Evolutionary conservation across 495 filamentous ascomycete species (phyloP), one percentile per base, ranked within the genome.

Genomic region (Aspergillus ellipticus): DNA sequence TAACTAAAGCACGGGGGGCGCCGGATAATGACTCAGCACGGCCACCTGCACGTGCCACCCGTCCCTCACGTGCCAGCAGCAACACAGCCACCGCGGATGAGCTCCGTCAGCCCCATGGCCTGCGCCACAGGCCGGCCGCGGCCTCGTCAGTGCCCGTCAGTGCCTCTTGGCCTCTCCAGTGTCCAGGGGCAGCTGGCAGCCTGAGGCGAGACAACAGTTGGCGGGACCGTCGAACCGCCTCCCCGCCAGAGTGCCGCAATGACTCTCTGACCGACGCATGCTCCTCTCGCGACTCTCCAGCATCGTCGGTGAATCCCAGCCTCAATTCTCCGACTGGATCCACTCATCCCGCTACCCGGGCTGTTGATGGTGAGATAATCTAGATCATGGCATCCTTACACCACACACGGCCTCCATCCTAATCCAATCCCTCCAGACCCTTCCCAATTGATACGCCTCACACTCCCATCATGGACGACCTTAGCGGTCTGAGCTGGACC

Each of bases 401-500:
- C 33, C 46, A 46, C 29, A 42, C 29, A 51, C 58, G 48, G 51
- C 55, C 55, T 59, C 58, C 56, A 57, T 60, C 58, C 63, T 61
- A 60, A 62, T 53, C 24, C 56, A 48, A 54, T 51, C 43, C 46
- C 43, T 59, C 60, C 60, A 66, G 59, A 67, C 62, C 51, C 43
- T 43, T 58, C 22, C 28, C 24, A 20, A n/a, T 37, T 43, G 39
- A 13, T 48, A 45, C 29, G 53, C 26, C 24, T 41, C 54, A 48
- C 39, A 57, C 42, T 51, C 56, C 56, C 56, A 65, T 58, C 42
- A 85, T 85, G 82, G 80, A 85, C 55, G 82, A 85, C 56, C 74
- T 85, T 5, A 75, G 73, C 51, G 79, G 82, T 55, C 65, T 85
- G 56, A 80, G 76, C 65, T 85, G 81, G 81, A 75, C 64, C 16